phyloP scores from a whole-genome alignment of 345 rosid species.

The Cardamine chenopodiifolia region DNA sequence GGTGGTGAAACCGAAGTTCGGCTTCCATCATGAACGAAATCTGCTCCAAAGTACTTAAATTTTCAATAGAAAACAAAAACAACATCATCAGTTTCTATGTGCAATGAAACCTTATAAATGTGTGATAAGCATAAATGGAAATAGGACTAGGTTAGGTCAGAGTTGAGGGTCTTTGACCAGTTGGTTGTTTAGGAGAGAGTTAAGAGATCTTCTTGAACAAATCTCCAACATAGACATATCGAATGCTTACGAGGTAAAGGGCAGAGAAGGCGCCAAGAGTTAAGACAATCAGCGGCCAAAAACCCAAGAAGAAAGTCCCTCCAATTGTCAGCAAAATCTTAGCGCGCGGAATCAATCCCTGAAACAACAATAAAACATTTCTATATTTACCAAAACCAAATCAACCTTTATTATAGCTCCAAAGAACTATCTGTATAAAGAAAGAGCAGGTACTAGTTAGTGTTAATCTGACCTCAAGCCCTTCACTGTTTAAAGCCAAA shows the following conservation, averaged over 20 bases:
- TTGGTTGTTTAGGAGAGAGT: background rate
- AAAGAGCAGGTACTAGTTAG: background rate
- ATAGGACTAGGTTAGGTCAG: background rate
- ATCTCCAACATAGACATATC: background rate
- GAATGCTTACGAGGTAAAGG: slow-evolving; percentile 70
- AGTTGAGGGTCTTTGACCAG: no score
- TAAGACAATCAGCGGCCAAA: slow-evolving; percentile 80
- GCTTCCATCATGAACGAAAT: slow-evolving; percentile 71
- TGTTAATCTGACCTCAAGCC: slow-evolving; percentile 72
- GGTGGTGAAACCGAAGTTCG: slow-evolving; percentile 52
- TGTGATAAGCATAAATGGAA: background rate
- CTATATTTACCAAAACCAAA: background rate
- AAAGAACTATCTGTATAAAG: background rate
- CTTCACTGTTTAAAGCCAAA: slow-evolving; percentile 92
- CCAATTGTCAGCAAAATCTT: slow-evolving; percentile 77
- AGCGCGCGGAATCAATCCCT: slow-evolving; percentile 94
- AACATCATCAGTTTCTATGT: slow-evolving; percentile 4
- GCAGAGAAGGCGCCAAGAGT: slow-evolving; percentile 71
- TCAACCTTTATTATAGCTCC: background rate
- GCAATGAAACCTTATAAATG: background rate
- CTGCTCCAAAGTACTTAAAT: slow-evolving; percentile 69
- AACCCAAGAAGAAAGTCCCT: slow-evolving; percentile 88
- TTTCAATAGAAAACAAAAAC: slow-evolving; percentile 9
- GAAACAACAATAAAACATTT: slow-evolving; percentile 36
- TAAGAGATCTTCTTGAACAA: background rate